These are phyloP conservation scores for Fusarium armeniacum DNA, from an alignment of 2,329 filamentous ascomycete genomes.

Conservation along the genomic window DNA sequence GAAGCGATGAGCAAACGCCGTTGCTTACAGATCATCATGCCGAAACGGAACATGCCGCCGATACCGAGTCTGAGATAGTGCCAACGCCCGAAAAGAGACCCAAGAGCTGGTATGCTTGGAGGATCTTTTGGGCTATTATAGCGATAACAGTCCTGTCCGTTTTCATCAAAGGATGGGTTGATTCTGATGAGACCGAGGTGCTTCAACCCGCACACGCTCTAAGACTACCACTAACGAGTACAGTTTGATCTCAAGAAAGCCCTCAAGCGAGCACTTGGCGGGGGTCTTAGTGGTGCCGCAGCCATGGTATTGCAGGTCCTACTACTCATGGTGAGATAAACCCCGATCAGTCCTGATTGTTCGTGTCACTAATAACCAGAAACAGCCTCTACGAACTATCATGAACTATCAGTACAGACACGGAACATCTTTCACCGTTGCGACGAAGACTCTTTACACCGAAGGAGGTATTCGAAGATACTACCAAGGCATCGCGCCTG, in stretches of 20 bases:
- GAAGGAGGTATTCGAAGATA: slow-evolving; percentile 61
- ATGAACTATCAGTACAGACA: slow-evolving; percentile 67
- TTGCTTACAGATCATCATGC: slow-evolving; percentile 1
- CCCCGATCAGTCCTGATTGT: rapidly evolving
- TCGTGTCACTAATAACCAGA: rapidly evolving
- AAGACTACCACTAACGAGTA: background rate
- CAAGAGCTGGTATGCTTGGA: slow-evolving; percentile 30
- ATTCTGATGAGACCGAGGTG: slow-evolving; percentile 38
- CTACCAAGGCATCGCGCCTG: slow-evolving; percentile 61
- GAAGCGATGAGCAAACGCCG: slow-evolving; percentile 23
- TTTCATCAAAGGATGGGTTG: slow-evolving; percentile 28
- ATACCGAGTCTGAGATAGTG: background rate
- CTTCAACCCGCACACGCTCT: rapidly evolving
- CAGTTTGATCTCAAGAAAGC: slow-evolving; percentile 62
- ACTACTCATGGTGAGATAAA: slow-evolving; percentile 59
- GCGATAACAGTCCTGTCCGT: background rate
- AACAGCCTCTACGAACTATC: slow-evolving; percentile 62
- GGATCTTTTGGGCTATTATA: slow-evolving; percentile 22
- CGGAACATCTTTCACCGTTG: slow-evolving; percentile 58
- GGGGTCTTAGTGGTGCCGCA: slow-evolving; percentile 62
- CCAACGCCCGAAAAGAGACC: slow-evolving; percentile 6
- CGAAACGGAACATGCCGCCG: background rate
- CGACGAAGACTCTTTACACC: slow-evolving; percentile 58
- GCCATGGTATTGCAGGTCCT: slow-evolving; percentile 64
- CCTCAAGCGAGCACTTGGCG: slow-evolving; percentile 60